A percentile compares a stretch with the other conserved stretches of the same genome.
phyloP scores from a whole-genome alignment of 2,329 filamentous ascomycete genomes.

The Fusarium brevicatenulatum region DNA sequence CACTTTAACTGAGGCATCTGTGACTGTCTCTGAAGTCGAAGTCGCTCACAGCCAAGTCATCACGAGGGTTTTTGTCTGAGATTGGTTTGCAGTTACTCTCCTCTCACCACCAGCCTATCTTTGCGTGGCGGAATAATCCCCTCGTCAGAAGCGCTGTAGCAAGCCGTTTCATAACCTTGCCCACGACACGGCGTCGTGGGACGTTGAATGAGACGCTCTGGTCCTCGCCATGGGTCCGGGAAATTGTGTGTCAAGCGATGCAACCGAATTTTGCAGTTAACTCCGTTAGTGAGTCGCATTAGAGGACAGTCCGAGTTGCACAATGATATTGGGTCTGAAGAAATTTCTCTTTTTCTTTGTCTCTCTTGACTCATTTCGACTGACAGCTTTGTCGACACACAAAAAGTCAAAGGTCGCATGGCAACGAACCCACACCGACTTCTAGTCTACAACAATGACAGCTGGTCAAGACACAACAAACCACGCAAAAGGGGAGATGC shows the following conservation, averaged over 20 bases:
- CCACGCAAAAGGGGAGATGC: conserved; percentile 37
- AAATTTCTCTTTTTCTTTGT: background rate
- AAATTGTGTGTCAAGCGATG: conserved; percentile 39
- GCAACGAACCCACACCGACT: conserved; percentile 29
- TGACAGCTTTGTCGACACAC: conserved; percentile 10
- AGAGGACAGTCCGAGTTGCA: conserved; percentile 6
- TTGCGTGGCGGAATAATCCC: conserved; percentile 27
- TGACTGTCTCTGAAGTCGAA: background rate
- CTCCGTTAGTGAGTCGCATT: conserved; percentile 1
- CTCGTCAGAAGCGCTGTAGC: conserved; percentile 19
- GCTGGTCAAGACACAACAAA: conserved; percentile 33
- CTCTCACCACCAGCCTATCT: conserved; percentile 3
- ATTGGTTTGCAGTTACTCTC: background rate
- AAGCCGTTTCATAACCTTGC: conserved; percentile 42
- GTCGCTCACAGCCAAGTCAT: conserved; percentile 1
- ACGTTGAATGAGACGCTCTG: conserved; percentile 29
- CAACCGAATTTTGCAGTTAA: conserved; percentile 16
- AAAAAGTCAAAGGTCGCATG: conserved; percentile 4
- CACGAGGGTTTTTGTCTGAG: background rate
- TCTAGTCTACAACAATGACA: background rate
- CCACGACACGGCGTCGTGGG: conserved; percentile 19
- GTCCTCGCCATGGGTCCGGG: conserved; percentile 27
- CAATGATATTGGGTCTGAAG: background rate
- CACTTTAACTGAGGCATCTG: conserved; percentile 18
- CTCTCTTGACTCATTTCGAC: conserved; percentile 3